A percentile compares a stretch with the other conserved stretches of the same genome.
These are phyloP conservation scores for Lojkania enalia DNA, from an alignment of 2,329 filamentous ascomycete species.

Conservation along the genomic window DNA sequence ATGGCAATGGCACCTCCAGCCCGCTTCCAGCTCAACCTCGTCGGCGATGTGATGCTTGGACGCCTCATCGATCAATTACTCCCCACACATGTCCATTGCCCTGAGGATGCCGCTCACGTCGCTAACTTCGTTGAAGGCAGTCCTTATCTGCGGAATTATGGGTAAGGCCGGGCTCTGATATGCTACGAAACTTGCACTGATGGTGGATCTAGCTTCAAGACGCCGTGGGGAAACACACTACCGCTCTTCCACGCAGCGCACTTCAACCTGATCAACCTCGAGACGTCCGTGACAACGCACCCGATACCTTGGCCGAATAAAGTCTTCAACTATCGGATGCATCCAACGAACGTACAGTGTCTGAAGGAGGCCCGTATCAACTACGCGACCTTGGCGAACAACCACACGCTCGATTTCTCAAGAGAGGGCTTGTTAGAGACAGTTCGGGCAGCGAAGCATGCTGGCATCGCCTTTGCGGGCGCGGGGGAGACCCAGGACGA, in stretches of 20 bases:
- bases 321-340: slow-evolving; percentile 48
- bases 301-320: slow-evolving; percentile 43
- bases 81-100: slow-evolving; percentile 34
- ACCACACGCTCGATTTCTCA: slow-evolving; percentile 46
- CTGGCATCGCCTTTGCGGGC: slow-evolving; percentile 35
- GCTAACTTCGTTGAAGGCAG: background rate
- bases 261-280: slow-evolving; percentile 47
- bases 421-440: slow-evolving; percentile 43
- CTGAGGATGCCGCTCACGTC: slow-evolving; percentile 18
- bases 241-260: slow-evolving; percentile 37
- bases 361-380: slow-evolving; percentile 37
- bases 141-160: slow-evolving; percentile 2
- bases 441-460: slow-evolving; percentile 28
- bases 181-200: slow-evolving; percentile 28
- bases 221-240: slow-evolving; percentile 43
- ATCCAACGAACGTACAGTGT: slow-evolving; percentile 42
- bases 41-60: slow-evolving; percentile 49
- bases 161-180: background rate
- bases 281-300: slow-evolving; percentile 44
- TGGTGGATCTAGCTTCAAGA: slow-evolving; percentile 16
- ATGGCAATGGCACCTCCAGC: background rate
- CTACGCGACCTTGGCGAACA: slow-evolving; percentile 46
- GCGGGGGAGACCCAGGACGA: slow-evolving; percentile 37
- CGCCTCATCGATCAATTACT: slow-evolving; percentile 48
- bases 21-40: slow-evolving; percentile 35